Percentiles rank a stretch among this genome's conserved stretches.
These are phyloP conservation scores for Nyctanthes arbortristis DNA, from an alignment of 257 asterid genomes.

Conservation along the genomic window DNA sequence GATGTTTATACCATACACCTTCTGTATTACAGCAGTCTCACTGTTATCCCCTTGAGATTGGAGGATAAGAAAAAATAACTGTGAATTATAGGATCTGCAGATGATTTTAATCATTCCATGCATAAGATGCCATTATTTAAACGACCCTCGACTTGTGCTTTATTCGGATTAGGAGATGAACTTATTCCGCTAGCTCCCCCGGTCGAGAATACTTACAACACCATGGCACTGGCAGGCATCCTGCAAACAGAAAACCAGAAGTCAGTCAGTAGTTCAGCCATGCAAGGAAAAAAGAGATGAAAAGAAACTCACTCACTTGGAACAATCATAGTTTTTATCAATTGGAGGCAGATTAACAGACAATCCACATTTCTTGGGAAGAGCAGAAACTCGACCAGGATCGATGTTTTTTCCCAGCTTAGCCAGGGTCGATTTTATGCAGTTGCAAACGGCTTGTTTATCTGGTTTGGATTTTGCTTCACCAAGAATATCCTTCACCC, in stretches of 20 bases:
- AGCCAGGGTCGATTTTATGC: slow-evolving; percentile 4
- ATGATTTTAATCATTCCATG: neutral
- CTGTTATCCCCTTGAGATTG: neutral
- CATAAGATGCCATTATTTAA: neutral
- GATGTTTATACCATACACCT: neutral
- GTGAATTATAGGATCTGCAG: slow-evolving; percentile 1
- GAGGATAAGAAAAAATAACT: neutral
- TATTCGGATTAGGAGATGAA: neutral
- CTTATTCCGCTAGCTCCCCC: neutral
- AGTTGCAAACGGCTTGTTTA: slow-evolving; percentile 6
- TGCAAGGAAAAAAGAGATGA: neutral
- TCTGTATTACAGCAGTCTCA: neutral
- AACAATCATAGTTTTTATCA: slow-evolving; percentile 1
- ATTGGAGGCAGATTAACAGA: neutral
- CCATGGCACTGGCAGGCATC: neutral
- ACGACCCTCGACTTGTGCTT: neutral
- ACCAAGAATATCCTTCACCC: neutral
- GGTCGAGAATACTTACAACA: neutral
- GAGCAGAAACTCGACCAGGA: neutral
- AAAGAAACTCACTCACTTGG: neutral
- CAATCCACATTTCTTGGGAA: slow-evolving; percentile 10
- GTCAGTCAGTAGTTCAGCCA: neutral
- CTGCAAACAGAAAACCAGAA: neutral
- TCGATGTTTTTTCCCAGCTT: neutral
- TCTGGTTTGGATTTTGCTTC: neutral